Evolutionary conservation across 1,139 yeast species (phyloP).

Genomic region (Lodderomyces jiufengensis): DNA sequence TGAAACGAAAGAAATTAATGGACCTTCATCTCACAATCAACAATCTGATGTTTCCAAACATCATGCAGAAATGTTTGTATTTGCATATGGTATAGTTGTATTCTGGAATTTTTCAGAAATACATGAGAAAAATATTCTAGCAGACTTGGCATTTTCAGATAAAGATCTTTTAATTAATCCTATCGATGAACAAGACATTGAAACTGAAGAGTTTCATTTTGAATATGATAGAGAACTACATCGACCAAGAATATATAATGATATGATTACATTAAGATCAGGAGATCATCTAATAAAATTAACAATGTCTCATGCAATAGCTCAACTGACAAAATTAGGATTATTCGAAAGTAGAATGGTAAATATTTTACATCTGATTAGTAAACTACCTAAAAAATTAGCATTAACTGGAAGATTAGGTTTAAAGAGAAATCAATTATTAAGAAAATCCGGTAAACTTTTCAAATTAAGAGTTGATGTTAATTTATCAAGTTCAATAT

Average conservation of each 20-base stretch:
- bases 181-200: conserved; percentile 84
- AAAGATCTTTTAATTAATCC: conserved; percentile 65
- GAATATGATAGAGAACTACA: conserved; percentile 79
- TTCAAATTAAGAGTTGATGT: conserved; percentile 92
- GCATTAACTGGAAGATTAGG: conserved; percentile 90
- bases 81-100: conserved; percentile 90
- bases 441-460: conserved; percentile 84
- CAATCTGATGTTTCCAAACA: conserved; percentile 57
- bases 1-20: conserved; percentile 2
- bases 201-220: conserved; percentile 91
- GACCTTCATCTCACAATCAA: conserved; percentile 7
- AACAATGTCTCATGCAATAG: conserved; percentile 94
- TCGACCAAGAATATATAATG: conserved; percentile 89
- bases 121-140: conserved; percentile 89
- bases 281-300: conserved; percentile 91
- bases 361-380: conserved; percentile 74
- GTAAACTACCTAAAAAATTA: conserved; percentile 80
- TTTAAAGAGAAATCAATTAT: conserved; percentile 67
- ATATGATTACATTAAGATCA: conserved; percentile 84
- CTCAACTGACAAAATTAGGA: conserved; percentile 90
- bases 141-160: conserved; percentile 82
- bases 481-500: conserved; percentile 80
- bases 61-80: conserved; percentile 83
- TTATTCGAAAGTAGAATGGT: conserved; percentile 91
- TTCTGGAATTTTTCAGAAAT: conserved; percentile 94